phyloP scores from a whole-genome alignment of 2,329 filamentous ascomycete species.

The Didymella pomorum region DNA sequence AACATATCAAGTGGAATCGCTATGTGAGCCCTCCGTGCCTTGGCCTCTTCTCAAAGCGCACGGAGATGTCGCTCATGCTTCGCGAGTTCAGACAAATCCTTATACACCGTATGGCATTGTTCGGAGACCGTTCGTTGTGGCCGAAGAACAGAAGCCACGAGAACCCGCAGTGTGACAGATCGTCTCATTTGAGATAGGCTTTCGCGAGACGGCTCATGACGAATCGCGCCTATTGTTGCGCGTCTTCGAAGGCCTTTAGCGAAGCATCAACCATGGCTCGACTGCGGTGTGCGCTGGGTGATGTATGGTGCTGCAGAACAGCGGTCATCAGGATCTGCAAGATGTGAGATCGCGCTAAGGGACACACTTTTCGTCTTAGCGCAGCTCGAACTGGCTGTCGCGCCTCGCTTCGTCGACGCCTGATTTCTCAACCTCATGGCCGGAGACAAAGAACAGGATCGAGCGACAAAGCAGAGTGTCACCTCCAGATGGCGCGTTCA shows the following conservation, averaged over 20 bases:
- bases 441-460: background rate
- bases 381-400: background rate
- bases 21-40: no score
- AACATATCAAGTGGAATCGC: no score
- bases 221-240: background rate
- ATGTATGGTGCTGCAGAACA: background rate
- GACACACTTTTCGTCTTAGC: background rate
- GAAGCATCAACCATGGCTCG: background rate
- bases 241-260: background rate
- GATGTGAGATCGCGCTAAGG: background rate
- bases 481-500: no score
- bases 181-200: no score
- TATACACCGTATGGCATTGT: no score
- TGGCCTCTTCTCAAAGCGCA: no score
- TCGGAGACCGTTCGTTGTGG: no score
- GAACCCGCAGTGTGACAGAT: no score
- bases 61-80: no score
- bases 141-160: no score
- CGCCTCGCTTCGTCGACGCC: background rate
- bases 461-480: background rate
- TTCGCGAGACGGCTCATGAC: background rate
- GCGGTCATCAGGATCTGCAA: background rate
- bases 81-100: no score
- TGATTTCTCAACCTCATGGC: background rate
- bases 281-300: background rate